A percentile compares a stretch with the other conserved stretches of the same genome.
Evolutionary conservation across 2,329 filamentous ascomycete genomes (phyloP).

Genomic region (Diaporthe aspalathi): DNA sequence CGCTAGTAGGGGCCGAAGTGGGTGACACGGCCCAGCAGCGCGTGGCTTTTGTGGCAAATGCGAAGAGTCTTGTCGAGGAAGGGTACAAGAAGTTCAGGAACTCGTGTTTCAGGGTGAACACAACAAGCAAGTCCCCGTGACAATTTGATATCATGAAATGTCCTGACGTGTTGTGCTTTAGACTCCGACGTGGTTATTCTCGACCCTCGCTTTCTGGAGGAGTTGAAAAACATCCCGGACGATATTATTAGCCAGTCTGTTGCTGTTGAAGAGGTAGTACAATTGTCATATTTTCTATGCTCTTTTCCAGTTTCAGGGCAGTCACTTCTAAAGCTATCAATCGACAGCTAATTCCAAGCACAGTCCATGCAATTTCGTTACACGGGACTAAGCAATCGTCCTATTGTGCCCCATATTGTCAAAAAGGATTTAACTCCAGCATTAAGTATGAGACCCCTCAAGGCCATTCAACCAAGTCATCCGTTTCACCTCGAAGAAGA

Average conservation of each 20-base stretch:
- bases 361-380: slow-evolving; percentile 30
- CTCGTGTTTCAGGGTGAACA: slow-evolving; percentile 23
- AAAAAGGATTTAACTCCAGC: slow-evolving; percentile 31
- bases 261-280: slow-evolving; percentile 19
- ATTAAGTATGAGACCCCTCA: slow-evolving; percentile 27
- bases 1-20: slow-evolving; percentile 44
- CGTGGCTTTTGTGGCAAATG: slow-evolving; percentile 42
- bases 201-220: slow-evolving; percentile 17
- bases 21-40: slow-evolving; percentile 44
- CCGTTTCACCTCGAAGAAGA: no score
- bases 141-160: neutral
- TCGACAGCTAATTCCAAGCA: neutral
- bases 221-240: slow-evolving; percentile 34
- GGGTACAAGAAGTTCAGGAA: slow-evolving; percentile 44
- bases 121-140: neutral
- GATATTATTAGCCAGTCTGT: slow-evolving; percentile 22
- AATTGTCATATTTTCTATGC: neutral
- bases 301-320: no score
- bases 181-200: slow-evolving; percentile 18
- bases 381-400: neutral
- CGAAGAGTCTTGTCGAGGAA: slow-evolving; percentile 43
- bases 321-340: neutral
- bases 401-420: slow-evolving; percentile 33
- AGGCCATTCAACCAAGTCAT: no score
- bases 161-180: neutral